Percentiles rank a stretch among this genome's conserved stretches.
phyloP scores from a whole-genome alignment of 2,329 filamentous ascomycete genomes.

The Conoideocrella luteorostrata region DNA sequence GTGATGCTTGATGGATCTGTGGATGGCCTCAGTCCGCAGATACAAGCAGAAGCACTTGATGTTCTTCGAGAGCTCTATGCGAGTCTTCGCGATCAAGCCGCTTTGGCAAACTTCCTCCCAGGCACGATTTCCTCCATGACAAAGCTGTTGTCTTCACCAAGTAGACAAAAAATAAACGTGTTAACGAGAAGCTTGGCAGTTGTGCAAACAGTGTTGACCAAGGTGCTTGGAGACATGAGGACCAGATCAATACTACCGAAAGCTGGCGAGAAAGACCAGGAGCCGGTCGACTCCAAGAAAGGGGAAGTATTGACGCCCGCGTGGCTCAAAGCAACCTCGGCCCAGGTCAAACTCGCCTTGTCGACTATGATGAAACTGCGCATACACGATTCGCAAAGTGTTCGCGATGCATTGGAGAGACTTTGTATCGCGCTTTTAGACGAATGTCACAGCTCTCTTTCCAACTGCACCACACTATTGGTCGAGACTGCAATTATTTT shows the following conservation, averaged over 20 bases:
- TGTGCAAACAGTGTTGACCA: slow-evolving; percentile 47
- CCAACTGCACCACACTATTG: slow-evolving; percentile 62
- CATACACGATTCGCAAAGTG: slow-evolving; percentile 60
- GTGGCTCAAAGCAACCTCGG: slow-evolving; percentile 76
- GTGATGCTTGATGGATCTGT: slow-evolving; percentile 69
- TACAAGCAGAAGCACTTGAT: slow-evolving; percentile 64
- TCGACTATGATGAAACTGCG: slow-evolving; percentile 71
- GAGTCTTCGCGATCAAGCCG: slow-evolving; percentile 64
- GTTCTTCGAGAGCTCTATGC: slow-evolving; percentile 57
- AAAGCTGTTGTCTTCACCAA: slow-evolving; percentile 65
- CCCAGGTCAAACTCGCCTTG: slow-evolving; percentile 78
- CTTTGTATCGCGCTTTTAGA: slow-evolving; percentile 72
- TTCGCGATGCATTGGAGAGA: slow-evolving; percentile 59
- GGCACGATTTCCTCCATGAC: slow-evolving; percentile 78
- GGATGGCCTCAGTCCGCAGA: slow-evolving; percentile 55
- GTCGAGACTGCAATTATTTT: slow-evolving; percentile 77
- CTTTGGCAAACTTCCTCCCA: slow-evolving; percentile 79
- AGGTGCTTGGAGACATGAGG: slow-evolving; percentile 52
- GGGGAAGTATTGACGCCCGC: slow-evolving; percentile 36
- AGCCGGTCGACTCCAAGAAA: slow-evolving; percentile 15
- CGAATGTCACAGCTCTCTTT: slow-evolving; percentile 68
- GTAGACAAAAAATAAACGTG: slow-evolving; percentile 49
- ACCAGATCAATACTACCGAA: slow-evolving; percentile 40
- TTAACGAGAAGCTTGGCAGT: slow-evolving; percentile 56
- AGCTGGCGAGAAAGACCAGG: slow-evolving; percentile 17